These are phyloP conservation scores for Wickerhamomyces sp. DNA, from an alignment of 1,139 yeast species.

Conservation along the genomic window DNA sequence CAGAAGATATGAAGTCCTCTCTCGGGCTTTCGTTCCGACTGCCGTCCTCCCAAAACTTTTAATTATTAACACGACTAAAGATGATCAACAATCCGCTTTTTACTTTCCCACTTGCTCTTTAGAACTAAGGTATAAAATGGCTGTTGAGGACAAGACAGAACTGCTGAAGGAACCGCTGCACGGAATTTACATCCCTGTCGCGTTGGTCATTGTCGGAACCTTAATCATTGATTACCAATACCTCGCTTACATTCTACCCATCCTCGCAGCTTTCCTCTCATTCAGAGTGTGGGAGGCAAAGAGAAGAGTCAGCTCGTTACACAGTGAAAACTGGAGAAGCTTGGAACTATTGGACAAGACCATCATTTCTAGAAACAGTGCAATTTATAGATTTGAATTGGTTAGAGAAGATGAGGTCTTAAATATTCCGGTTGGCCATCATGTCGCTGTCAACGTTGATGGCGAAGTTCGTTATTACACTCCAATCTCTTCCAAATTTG, in stretches of 20 bases:
- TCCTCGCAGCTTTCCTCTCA: slow-evolving; percentile 41
- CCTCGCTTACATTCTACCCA: slow-evolving; percentile 40
- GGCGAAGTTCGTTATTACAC: slow-evolving; percentile 66
- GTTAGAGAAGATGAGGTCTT: slow-evolving; percentile 54
- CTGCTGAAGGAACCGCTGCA: slow-evolving; percentile 57
- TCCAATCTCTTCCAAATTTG: slow-evolving; percentile 67
- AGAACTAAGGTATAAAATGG: not conserved
- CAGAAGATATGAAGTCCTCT: too few relatives aligned
- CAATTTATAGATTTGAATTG: slow-evolving; percentile 68
- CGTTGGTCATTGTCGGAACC: slow-evolving; percentile 57
- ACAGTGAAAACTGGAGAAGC: slow-evolving; percentile 50
- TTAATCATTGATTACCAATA: slow-evolving; percentile 46
- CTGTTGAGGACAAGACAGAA: slow-evolving; percentile 2
- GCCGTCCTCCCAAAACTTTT: too few relatives aligned
- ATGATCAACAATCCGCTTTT: too few relatives aligned
- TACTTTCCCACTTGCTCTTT: too few relatives aligned
- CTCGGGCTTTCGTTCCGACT: too few relatives aligned
- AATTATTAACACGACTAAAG: too few relatives aligned
- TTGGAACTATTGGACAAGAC: slow-evolving; percentile 71
- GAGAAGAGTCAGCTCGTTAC: slow-evolving; percentile 38
- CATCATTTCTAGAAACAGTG: slow-evolving; percentile 59
- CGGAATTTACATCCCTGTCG: slow-evolving; percentile 66
- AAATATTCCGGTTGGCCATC: slow-evolving; percentile 69
- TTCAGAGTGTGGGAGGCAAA: slow-evolving; percentile 46
- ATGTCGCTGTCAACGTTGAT: slow-evolving; percentile 53